Evolutionary conservation across 129 eudicot genomes (phyloP).

Genomic region (Calendula officinalis): DNA sequence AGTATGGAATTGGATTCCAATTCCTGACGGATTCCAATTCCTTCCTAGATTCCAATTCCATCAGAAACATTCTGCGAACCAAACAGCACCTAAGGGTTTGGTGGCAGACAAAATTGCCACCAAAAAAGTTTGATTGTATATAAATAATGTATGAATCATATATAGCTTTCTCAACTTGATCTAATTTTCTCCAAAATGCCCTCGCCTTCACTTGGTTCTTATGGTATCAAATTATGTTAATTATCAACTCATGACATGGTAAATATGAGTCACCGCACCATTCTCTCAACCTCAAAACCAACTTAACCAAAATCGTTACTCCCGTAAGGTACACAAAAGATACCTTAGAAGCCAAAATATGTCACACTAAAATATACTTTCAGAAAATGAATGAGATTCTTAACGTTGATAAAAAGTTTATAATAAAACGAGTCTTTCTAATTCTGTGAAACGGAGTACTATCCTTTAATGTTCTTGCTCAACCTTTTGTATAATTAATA

Average conservation of each 20-base stretch:
- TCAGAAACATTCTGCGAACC: too few relatives aligned
- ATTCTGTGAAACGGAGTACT: neutral
- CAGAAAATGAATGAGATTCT: too few relatives aligned
- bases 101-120: constrained; percentile 48
- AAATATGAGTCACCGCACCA: too few relatives aligned
- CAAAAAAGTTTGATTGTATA: constrained; percentile 32
- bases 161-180: neutral
- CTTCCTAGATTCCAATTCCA: too few relatives aligned
- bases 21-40: too few relatives aligned
- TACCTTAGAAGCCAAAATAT: neutral
- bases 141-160: neutral
- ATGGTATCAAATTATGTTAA: neutral
- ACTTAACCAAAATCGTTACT: neutral
- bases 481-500: neutral
- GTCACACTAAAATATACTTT: too few relatives aligned
- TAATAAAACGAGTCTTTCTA: too few relatives aligned
- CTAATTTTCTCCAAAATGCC: neutral
- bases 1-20: too few relatives aligned
- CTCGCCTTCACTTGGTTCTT: neutral
- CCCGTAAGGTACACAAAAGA: neutral
- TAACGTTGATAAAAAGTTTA: too few relatives aligned
- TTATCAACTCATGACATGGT: too few relatives aligned
- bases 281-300: neutral
- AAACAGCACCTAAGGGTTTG: too few relatives aligned
- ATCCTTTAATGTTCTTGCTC: neutral